Evolutionary conservation across 1,284 basidiomycete genomes (phyloP), one percentile per base, ranked within the genome.

Genomic region (Moesziomyces sp.): DNA sequence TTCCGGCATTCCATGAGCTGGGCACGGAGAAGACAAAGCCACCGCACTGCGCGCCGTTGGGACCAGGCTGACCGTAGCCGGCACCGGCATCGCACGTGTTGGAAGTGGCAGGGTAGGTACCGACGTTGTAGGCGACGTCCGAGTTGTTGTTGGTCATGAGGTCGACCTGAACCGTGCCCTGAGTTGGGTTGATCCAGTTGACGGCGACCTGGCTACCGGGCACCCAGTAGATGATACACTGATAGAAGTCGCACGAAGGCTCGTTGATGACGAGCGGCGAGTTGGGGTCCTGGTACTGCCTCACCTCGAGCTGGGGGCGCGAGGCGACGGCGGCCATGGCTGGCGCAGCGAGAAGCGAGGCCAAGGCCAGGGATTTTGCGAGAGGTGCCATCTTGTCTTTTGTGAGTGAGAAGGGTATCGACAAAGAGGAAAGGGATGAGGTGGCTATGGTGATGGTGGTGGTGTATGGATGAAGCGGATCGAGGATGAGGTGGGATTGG

Each of bases 111-210:
- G 77, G 76, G 24, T 67, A 74, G 14, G 61, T 74, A 9, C 56
- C 77, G 51, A 79, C 42, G 42, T 56, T 55, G 70, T 78, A 76
- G 7, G 71, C 77, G 26, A 79, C 54, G 0, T 62, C 26, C 16
- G 64, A 40, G 50, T 67, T 59, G 65, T 64, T 73, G 62, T 78
- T 73, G 55, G 52, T 48, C 77, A 79, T 78, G 38, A 79, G 66
- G 38, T 79, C 76, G 44, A 79, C 44, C 46, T 70, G 51, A 14
- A 79, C 77, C 26, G 70, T 47, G 23, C 71, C 65, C 9, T 30
- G 38, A 1, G 77, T 76, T 26, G 77, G 73, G 47, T 79, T 76
- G 58, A 61, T 40, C 77, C 77, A 79, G 60, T 79, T 77, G 61
- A 70, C 77, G 5, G 55, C 48, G 9, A 67, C 71, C 52, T 67